Percentiles rank a stretch among this genome's conserved stretches.
These are phyloP conservation scores for Nymphaea colorata DNA, from an alignment of 164 flowering plant species.

Conservation along the genomic window DNA sequence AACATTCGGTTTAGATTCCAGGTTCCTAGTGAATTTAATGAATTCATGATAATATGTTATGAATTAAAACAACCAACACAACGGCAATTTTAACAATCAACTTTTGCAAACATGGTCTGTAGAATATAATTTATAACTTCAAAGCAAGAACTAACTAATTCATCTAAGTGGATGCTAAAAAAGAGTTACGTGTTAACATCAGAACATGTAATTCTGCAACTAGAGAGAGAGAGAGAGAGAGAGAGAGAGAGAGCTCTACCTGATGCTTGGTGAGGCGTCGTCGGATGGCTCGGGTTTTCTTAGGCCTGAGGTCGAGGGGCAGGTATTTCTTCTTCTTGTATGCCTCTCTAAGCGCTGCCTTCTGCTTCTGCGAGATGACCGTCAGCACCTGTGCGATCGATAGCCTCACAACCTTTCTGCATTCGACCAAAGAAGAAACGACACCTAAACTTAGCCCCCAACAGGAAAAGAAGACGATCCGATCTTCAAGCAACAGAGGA, in stretches of 20 bases:
- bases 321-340: slow-evolving; percentile 64
- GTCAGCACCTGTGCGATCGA: slow-evolving; percentile 70
- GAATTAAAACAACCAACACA: no score
- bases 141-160: no score
- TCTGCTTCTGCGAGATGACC: slow-evolving; percentile 76
- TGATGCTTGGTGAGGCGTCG: slow-evolving; percentile 75
- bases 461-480: neutral
- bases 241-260: slow-evolving; percentile 17
- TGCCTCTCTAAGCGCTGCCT: slow-evolving; percentile 59
- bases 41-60: no score
- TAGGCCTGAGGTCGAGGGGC: slow-evolving; percentile 78
- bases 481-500: neutral
- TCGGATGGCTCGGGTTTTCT: slow-evolving; percentile 78
- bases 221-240: neutral
- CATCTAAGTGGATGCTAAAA: no score
- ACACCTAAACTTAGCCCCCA: no score
- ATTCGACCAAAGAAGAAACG: neutral
- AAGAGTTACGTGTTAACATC: no score
- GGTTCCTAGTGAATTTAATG: no score
- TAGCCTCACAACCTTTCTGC: slow-evolving; percentile 79
- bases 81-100: no score
- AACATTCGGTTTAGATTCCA: no score
- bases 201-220: no score
- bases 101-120: no score
- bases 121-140: no score